phyloP scores from a whole-genome alignment of 345 rosid genomes.

The Trapa incisa region DNA sequence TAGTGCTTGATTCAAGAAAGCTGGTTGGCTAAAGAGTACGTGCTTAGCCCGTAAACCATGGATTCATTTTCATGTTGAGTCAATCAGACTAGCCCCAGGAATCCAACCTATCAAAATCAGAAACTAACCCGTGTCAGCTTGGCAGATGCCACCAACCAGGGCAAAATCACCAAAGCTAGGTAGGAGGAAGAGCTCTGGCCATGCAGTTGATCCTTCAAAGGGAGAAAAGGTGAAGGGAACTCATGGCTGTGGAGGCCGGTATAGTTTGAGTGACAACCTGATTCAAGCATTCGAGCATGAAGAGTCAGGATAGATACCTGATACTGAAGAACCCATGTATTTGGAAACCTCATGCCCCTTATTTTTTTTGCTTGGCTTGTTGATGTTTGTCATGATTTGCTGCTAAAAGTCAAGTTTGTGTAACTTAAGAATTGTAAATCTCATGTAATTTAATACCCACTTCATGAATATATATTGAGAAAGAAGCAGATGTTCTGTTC shows the following conservation, averaged over 20 bases:
- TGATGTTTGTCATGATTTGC: neutral
- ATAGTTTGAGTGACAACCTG: neutral
- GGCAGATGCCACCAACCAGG: conserved; percentile 13
- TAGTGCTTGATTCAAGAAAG: neutral
- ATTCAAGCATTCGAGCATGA: neutral
- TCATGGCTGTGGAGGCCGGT: conserved; percentile 1
- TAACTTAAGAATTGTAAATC: conserved; percentile 12
- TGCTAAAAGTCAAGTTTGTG: conserved; percentile 6
- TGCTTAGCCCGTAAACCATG: neutral
- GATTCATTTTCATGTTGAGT: too few relatives aligned
- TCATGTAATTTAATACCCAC: conserved; percentile 4
- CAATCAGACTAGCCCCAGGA: too few relatives aligned
- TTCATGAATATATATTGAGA: neutral
- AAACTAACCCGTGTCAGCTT: neutral
- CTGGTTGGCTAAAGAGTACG: neutral
- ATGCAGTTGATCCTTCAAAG: conserved; percentile 3
- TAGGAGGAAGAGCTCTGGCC: conserved; percentile 10
- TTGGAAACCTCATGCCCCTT: neutral
- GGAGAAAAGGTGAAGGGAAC: conserved; percentile 4
- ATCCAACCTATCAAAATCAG: neutral
- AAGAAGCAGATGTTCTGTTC: neutral
- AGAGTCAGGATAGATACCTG: neutral
- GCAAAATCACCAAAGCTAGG: conserved; percentile 13
- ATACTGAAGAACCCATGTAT: neutral
- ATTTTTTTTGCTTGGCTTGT: neutral